phyloP scores from a whole-genome alignment of 148 eudicot species.

The Vaccinium vitisidaea region DNA sequence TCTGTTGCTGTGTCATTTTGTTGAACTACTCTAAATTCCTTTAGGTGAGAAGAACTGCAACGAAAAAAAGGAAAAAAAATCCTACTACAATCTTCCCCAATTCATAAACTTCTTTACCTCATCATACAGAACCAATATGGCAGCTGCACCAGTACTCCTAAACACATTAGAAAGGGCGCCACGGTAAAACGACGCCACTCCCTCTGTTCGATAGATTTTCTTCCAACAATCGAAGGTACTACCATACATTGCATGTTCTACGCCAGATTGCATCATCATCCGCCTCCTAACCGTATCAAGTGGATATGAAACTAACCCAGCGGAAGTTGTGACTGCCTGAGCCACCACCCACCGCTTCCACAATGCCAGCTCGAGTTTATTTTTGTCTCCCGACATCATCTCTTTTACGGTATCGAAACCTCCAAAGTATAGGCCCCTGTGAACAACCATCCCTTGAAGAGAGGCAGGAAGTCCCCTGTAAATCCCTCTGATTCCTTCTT shows the following conservation, averaged over 20 bases:
- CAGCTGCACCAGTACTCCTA: conserved; percentile 96
- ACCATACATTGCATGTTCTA: conserved; percentile 59
- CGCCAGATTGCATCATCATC: conserved; percentile 99
- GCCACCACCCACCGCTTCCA: conserved; percentile 97
- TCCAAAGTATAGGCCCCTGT: conserved; percentile 87
- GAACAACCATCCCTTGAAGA: conserved; percentile 89
- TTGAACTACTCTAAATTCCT: conserved; percentile 15
- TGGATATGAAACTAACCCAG: conserved; percentile 85
- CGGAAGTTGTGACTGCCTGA: conserved; percentile 86
- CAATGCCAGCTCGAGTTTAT: conserved; percentile 46
- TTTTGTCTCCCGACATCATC: conserved; percentile 48
- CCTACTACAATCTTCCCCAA: conserved; percentile 33
- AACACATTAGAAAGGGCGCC: conserved; percentile 88
- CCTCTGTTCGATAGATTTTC: conserved; percentile 69
- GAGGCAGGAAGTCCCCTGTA: conserved; percentile 96
- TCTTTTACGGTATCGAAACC: conserved; percentile 94
- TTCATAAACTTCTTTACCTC: conserved; percentile 83
- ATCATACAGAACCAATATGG: conserved; percentile 86
- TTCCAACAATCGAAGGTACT: conserved; percentile 88
- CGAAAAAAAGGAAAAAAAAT: background rate
- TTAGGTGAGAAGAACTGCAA: background rate
- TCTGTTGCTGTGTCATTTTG: conserved; percentile 9
- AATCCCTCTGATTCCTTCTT: conserved; percentile 72
- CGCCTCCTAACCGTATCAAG: conserved; percentile 89
- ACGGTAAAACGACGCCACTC: conserved; percentile 73